Evolutionary conservation across 768 basidiomycete genomes (phyloP), one percentile per base, ranked within the genome.

Genomic region (Termitomyces sp.): DNA sequence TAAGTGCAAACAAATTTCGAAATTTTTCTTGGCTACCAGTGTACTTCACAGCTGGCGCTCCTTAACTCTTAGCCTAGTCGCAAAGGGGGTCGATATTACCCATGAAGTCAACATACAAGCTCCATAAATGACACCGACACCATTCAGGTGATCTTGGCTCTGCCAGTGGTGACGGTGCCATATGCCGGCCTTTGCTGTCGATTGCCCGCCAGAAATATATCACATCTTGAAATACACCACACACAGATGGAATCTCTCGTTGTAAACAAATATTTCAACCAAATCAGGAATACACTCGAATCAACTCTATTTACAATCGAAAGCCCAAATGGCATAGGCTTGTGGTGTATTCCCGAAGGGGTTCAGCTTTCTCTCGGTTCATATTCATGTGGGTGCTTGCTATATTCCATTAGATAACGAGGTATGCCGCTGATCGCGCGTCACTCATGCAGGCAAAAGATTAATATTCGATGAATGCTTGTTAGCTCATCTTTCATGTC

Each of bases 401-500:
- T 51, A 5, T n/a, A 28, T 11, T 21, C 17, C 14, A 3, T n/a
- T 28, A 26, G 50, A 30, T 51, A 40, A 11, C 17, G 40, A 40
- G 0, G 26, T 28, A 11, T 19, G 38, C 38, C 11, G 7, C 15
- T 28, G 15, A 26, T 38, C 49, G 28, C 17, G 26, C 10, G 21
- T n/a, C 17, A 11, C 26, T 38, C 37, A 12, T 28, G 26, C 9
- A 12, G 14, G 12, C 14, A 26, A 38, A 37, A 28, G 10, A 10
- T 33, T 9, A 33, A 33, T 33, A 9, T 33, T 10, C 10, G 31
- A 40, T 28, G 11, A n/a, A 50, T n/a, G 17, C 17, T 19, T 28
- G 17, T n/a, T 28, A 5, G 23, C 37, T 50, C 14, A 2, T 59
- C 21, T 50, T 33, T 33, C 54, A 44, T 56, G 52, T 59, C 54